Percentiles rank a stretch among this genome's conserved stretches.
phyloP scores from a whole-genome alignment of 2,329 filamentous ascomycete genomes.

The Trichoderma polysporum region DNA sequence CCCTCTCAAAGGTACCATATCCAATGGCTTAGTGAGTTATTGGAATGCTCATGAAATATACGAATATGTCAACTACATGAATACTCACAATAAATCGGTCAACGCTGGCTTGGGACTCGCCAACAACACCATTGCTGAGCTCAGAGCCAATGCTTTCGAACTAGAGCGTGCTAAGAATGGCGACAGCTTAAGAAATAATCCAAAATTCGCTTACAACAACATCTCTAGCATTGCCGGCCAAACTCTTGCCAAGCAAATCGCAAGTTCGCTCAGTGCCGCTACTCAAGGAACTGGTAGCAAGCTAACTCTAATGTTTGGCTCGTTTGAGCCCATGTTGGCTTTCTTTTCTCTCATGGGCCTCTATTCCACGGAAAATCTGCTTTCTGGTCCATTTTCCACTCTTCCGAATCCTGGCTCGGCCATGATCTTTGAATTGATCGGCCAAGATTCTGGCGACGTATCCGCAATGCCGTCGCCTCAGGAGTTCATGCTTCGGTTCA shows the following conservation, averaged over 20 bases:
- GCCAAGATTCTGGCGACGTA: conserved; percentile 26
- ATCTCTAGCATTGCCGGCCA: conserved; percentile 53
- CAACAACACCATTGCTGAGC: conserved; percentile 39
- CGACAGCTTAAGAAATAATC: conserved; percentile 52
- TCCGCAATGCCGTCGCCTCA: conserved; percentile 30
- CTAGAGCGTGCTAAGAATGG: conserved; percentile 60
- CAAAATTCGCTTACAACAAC: conserved; percentile 35
- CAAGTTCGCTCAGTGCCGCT: conserved; percentile 46
- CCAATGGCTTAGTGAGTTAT: conserved; percentile 39
- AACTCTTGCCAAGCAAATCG: conserved; percentile 48
- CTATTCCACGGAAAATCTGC: conserved; percentile 50
- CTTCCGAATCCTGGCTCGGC: conserved; percentile 69
- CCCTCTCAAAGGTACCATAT: conserved; percentile 41
- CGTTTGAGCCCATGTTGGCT: conserved; percentile 53
- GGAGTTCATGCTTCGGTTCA: conserved; percentile 55
- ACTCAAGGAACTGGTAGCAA: conserved; percentile 44
- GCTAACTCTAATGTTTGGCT: conserved; percentile 55
- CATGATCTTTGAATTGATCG: conserved; percentile 69
- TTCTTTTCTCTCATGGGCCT: conserved; percentile 54
- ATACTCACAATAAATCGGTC: conserved; percentile 50
- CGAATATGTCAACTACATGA: conserved; percentile 56
- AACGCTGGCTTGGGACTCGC: conserved; percentile 37
- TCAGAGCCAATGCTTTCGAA: conserved; percentile 63
- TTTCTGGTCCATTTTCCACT: conserved; percentile 37
- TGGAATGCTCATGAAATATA: conserved; percentile 54